A percentile compares a stretch with the other conserved stretches of the same genome.
phyloP scores from a whole-genome alignment of 352 stramenopile species.

The Salisapilia sapeloensis region DNA sequence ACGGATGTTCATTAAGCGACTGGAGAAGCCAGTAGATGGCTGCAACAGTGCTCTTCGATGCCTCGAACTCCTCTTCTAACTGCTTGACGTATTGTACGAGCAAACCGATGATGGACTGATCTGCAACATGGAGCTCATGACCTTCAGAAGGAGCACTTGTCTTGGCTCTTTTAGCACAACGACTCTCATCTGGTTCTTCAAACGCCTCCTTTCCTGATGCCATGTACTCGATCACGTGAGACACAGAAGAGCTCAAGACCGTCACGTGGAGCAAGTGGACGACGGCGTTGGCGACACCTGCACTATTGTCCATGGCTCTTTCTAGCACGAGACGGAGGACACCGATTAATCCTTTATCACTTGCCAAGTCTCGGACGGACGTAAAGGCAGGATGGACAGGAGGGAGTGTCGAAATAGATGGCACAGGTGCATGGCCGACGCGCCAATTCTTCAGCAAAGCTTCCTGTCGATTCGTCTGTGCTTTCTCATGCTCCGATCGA shows the following conservation, averaged over 20 bases:
- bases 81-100: constrained; percentile 40
- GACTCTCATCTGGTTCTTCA: too few species aligned
- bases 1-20: constrained; percentile 27
- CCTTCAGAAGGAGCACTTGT: too few species aligned
- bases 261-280: constrained; percentile 1
- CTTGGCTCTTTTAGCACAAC: background rate
- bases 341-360: constrained; percentile 40
- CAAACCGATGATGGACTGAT: constrained; percentile 40
- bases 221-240: too few species aligned
- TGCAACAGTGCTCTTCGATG: constrained; percentile 58
- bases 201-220: too few species aligned
- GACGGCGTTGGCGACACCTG: constrained; percentile 1
- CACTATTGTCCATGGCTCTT: constrained; percentile 15
- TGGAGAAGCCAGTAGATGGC: constrained; percentile 72
- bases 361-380: constrained; percentile 28
- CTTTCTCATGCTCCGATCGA: constrained; percentile 56
- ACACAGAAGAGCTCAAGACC: too few species aligned
- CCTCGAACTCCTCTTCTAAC: constrained; percentile 61
- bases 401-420: constrained; percentile 39
- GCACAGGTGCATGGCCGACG: constrained; percentile 42
- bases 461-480: constrained; percentile 60
- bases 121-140: too few species aligned
- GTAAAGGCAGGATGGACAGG: constrained; percentile 32
- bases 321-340: constrained; percentile 53
- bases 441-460: constrained; percentile 74